These are phyloP conservation scores for Saccharum hybrid DNA, from an alignment of 202 grass and related monocot species.

Conservation along the genomic window DNA sequence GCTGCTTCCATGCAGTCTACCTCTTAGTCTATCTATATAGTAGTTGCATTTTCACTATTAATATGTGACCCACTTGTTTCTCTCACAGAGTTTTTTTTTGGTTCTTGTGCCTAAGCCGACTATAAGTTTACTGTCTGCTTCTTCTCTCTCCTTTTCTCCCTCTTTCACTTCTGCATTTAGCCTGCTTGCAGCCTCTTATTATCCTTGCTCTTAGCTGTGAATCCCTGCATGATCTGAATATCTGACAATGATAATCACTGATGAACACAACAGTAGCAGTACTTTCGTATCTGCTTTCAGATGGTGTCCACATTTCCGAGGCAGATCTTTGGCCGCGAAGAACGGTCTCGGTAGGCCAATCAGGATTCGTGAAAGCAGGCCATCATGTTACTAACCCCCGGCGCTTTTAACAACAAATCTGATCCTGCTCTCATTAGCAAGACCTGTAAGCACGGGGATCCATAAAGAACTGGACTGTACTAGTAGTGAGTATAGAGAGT, in stretches of 20 bases:
- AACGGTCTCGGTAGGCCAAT: background rate
- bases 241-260: background rate
- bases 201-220: background rate
- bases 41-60: too few relatives aligned
- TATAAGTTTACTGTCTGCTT: too few relatives aligned
- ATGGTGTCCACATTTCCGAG: background rate
- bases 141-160: too few relatives aligned
- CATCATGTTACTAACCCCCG: slow-evolving; percentile 9
- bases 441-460: slow-evolving; percentile 8
- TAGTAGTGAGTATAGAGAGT: background rate
- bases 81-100: too few relatives aligned
- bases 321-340: background rate
- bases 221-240: background rate
- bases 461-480: background rate
- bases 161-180: too few relatives aligned
- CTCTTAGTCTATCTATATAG: too few relatives aligned
- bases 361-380: slow-evolving; percentile 19
- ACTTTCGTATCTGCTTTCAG: background rate
- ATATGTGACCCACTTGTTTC: too few relatives aligned
- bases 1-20: too few relatives aligned
- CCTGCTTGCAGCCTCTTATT: too few relatives aligned
- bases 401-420: background rate
- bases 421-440: slow-evolving; percentile 9
- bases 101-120: too few relatives aligned
- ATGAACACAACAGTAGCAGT: background rate